These are phyloP conservation scores for Blyttiomyces sp. DNA, from an alignment of 371 early-diverging fungal genomes.

Conservation along the genomic window DNA sequence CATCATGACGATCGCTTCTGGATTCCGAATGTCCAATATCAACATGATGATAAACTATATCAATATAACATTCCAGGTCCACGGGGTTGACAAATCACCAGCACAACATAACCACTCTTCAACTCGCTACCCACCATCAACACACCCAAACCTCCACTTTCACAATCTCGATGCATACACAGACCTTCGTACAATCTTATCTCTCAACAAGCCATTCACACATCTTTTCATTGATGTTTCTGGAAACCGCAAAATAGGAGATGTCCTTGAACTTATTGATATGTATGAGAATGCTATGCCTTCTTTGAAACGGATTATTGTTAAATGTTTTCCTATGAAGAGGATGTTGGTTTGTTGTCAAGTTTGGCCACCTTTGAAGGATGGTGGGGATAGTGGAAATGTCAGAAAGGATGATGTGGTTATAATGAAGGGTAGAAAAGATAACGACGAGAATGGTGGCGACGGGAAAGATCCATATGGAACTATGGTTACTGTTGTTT, in stretches of 20 bases:
- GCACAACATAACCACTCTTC: neutral
- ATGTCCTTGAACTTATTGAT: neutral
- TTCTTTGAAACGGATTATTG: neutral
- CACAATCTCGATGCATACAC: neutral
- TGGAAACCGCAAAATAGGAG: neutral
- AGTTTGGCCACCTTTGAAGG: neutral
- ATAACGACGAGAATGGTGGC: no score
- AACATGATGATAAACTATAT: no score
- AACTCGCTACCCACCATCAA: neutral
- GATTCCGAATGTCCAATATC: no score
- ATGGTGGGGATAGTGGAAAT: neutral
- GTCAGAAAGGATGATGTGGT: no score
- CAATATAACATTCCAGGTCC: no score
- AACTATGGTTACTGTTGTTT: no score
- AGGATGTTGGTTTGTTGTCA: neutral
- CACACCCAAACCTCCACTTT: neutral
- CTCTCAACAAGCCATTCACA: neutral
- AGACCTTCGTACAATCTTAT: neutral
- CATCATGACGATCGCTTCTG: no score
- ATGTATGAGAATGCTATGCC: neutral
- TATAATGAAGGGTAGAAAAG: no score
- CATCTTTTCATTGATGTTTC: neutral
- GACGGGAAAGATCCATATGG: no score
- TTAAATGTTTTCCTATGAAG: neutral
- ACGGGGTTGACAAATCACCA: neutral